Evolutionary conservation across 139 green algal genomes (phyloP).

Genomic region (Coelastrella sp.): DNA sequence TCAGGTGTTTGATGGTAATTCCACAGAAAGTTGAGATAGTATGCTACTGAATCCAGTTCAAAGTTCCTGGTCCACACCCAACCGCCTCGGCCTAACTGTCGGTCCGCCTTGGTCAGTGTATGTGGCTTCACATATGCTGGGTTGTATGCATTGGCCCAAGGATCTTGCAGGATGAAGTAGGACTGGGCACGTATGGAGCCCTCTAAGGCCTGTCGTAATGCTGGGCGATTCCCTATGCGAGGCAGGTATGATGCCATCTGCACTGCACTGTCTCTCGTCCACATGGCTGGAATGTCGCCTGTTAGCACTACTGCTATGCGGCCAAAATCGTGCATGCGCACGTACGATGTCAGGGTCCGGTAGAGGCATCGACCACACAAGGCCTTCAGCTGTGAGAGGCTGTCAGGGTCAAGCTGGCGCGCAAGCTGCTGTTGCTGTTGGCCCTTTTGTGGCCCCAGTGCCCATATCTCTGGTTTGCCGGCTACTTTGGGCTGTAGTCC

Average conservation of each 20-base stretch:
- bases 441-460: neutral
- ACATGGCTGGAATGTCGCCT: constrained; percentile 71
- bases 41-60: constrained; percentile 73
- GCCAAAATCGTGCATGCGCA: constrained; percentile 51
- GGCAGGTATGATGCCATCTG: constrained; percentile 71
- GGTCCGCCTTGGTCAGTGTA: constrained; percentile 50
- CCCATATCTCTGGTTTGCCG: constrained; percentile 33
- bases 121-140: constrained; percentile 43
- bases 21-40: constrained; percentile 75
- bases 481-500: neutral
- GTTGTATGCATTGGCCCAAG: constrained; percentile 73
- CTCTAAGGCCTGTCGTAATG: constrained; percentile 59
- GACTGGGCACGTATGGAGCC: constrained; percentile 57
- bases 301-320: constrained; percentile 46
- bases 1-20: constrained; percentile 60
- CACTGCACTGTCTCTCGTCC: constrained; percentile 66
- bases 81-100: constrained; percentile 59
- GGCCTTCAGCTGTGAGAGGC: neutral
- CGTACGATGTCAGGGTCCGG: constrained; percentile 57
- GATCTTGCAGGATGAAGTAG: constrained; percentile 74
- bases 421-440: neutral
- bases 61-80: constrained; percentile 76
- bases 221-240: constrained; percentile 50
- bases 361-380: constrained; percentile 70
- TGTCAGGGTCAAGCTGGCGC: neutral